Conservation (phyloP, 176 grass and related monocot genomes). For the Oropetium thomaeum region DNA sequence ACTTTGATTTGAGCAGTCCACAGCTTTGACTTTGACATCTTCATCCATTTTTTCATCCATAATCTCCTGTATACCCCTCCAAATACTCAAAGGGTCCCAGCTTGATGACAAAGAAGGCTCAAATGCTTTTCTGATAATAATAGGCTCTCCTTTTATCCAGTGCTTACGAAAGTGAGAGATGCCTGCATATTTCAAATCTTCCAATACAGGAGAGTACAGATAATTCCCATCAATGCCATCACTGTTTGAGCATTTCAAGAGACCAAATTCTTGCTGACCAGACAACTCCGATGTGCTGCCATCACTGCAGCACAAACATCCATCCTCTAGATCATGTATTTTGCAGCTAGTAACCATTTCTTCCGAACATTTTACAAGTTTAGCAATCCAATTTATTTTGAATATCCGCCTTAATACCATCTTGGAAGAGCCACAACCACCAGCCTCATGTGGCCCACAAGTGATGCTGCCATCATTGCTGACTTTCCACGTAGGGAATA, state of each 20-base stretch:
- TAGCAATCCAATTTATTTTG: conserved; percentile 97
- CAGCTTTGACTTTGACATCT: conserved; percentile 67
- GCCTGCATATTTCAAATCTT: conserved; percentile 66
- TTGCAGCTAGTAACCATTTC: conserved; percentile 93
- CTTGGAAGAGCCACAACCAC: conserved; percentile 84
- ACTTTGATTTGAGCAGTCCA: conserved; percentile 64
- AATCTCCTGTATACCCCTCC: conserved; percentile 78
- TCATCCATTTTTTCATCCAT: conserved; percentile 74
- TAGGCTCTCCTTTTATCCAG: conserved; percentile 79
- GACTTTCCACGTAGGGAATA: conserved; percentile 84
- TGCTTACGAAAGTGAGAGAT: conserved; percentile 76
- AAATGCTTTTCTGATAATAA: conserved; percentile 76
- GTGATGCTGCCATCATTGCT: conserved; percentile 68
- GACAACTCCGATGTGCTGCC: conserved; percentile 27
- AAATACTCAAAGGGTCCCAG: conserved; percentile 84
- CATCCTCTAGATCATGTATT: conserved; percentile 47
- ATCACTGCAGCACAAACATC: conserved; percentile 35
- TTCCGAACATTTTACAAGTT: conserved; percentile 82
- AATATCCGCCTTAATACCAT: conserved; percentile 89
- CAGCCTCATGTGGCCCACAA: conserved; percentile 62
- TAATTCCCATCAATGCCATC: conserved; percentile 35
- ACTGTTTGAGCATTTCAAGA: conserved; percentile 42
- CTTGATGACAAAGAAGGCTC: conserved; percentile 73
- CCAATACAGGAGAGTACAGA: conserved; percentile 56
- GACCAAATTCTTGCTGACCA: conserved; percentile 14